These are phyloP conservation scores for Yamadazyma scolyti DNA, from an alignment of 805 yeast genomes.

Conservation along the genomic window DNA sequence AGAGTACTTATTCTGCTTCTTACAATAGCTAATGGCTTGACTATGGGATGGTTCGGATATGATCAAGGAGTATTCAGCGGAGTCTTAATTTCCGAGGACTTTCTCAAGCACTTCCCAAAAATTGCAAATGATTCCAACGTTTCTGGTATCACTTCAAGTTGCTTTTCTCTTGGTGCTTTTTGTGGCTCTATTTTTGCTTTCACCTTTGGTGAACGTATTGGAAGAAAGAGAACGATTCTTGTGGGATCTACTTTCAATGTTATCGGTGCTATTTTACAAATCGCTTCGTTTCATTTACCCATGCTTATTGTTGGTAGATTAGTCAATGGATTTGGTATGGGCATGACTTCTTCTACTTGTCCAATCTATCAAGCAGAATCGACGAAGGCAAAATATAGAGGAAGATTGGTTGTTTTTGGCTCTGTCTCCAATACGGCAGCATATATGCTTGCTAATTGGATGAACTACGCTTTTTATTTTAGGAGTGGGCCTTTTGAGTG, in stretches of 20 bases:
- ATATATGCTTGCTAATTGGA: slow-evolving; percentile 33
- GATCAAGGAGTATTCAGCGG: slow-evolving; percentile 14
- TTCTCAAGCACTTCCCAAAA: slow-evolving; percentile 10
- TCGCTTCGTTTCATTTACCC: slow-evolving; percentile 28
- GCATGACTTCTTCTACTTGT: slow-evolving; percentile 34
- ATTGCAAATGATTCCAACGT: slow-evolving; percentile 8
- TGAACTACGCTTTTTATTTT: slow-evolving; percentile 32
- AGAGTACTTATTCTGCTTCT: slow-evolving; percentile 7
- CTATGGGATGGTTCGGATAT: slow-evolving; percentile 13
- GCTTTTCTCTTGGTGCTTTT: slow-evolving; percentile 39
- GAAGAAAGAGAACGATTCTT: slow-evolving; percentile 32
- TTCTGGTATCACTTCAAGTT: slow-evolving; percentile 12
- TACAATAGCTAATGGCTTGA: slow-evolving; percentile 10
- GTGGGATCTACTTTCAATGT: slow-evolving; percentile 26
- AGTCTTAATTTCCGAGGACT: slow-evolving; percentile 11
- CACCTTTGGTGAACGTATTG: slow-evolving; percentile 30
- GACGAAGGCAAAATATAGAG: slow-evolving; percentile 39
- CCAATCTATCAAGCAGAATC: slow-evolving; percentile 38
- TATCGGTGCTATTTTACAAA: slow-evolving; percentile 35
- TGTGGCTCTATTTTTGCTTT: slow-evolving; percentile 36
- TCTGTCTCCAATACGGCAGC: slow-evolving; percentile 40
- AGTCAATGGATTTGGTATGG: slow-evolving; percentile 41
- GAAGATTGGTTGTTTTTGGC: slow-evolving; percentile 41
- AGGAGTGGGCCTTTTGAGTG: slow-evolving; percentile 38
- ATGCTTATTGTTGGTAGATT: slow-evolving; percentile 37